Evolutionary conservation across 192 early-diverging fungal genomes (phyloP).

Genomic region (Mortierella claussenii): DNA sequence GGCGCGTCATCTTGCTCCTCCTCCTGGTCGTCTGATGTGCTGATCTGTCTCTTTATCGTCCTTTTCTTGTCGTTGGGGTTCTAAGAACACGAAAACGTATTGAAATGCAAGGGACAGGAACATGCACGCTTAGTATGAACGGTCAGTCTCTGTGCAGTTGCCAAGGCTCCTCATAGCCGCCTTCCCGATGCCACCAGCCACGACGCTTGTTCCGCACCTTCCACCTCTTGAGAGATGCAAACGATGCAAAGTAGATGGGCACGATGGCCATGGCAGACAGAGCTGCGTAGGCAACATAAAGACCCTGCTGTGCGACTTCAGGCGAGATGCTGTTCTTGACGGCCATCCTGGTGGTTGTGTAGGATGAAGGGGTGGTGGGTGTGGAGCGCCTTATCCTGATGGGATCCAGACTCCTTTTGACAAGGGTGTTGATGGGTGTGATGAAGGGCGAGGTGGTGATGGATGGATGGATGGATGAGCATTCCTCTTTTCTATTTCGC

Average conservation of each 20-base stretch:
- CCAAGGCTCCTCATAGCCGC: neutral
- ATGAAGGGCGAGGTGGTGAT: neutral
- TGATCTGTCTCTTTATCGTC: conserved; percentile 41
- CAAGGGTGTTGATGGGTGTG: too few species aligned
- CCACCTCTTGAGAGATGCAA: conserved; percentile 69
- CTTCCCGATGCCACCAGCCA: too few species aligned
- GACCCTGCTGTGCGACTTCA: conserved; percentile 47
- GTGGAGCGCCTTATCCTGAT: too few species aligned
- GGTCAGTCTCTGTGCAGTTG: neutral
- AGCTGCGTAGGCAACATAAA: conserved; percentile 82
- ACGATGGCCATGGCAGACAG: conserved; percentile 82
- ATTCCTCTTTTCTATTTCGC: too few species aligned
- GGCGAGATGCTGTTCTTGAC: neutral
- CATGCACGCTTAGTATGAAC: too few species aligned
- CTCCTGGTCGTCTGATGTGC: conserved; percentile 69
- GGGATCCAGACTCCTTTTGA: too few species aligned
- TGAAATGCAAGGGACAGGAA: too few species aligned
- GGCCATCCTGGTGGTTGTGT: conserved; percentile 1
- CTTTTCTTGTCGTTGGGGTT: conserved; percentile 52
- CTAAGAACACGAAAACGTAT: too few species aligned
- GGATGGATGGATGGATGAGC: neutral
- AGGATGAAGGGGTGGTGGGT: neutral
- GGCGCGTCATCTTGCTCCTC: conserved; percentile 67
- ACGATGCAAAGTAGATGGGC: conserved; percentile 88
- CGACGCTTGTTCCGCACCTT: conserved; percentile 55